Evolutionary conservation across 2,329 filamentous ascomycete genomes (phyloP).

Genomic region (Rutstroemia sp.): DNA sequence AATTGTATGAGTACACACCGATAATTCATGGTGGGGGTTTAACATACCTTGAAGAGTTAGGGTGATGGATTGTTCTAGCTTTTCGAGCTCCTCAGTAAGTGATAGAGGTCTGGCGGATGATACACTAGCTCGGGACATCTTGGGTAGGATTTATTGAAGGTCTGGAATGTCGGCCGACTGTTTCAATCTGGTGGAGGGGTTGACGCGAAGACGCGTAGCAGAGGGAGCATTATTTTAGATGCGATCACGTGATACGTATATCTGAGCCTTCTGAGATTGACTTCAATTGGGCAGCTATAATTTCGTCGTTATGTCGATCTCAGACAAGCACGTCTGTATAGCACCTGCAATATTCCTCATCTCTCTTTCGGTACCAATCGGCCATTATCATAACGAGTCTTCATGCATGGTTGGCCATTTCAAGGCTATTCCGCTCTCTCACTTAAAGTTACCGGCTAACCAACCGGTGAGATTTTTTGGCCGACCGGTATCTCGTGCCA

Average conservation of each 20-base stretch:
- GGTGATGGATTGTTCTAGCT: conserved; percentile 92
- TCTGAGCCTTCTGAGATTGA: too few species aligned
- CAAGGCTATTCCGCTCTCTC: too few species aligned
- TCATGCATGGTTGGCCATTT: too few species aligned
- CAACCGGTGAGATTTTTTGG: too few species aligned
- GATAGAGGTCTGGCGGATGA: conserved; percentile 54
- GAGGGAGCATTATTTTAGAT: background rate
- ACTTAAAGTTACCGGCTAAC: too few species aligned
- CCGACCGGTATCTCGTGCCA: too few species aligned
- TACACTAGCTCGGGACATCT: conserved; percentile 24
- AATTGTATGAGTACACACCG: conserved; percentile 8
- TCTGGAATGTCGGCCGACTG: background rate
- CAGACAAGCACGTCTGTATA: too few species aligned
- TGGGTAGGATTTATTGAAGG: background rate
- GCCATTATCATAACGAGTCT: too few species aligned
- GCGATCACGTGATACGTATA: background rate
- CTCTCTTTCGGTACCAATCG: too few species aligned
- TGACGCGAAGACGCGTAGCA: conserved; percentile 1
- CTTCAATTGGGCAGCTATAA: too few species aligned
- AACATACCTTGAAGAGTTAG: conserved; percentile 77
- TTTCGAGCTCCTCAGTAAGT: conserved; percentile 91
- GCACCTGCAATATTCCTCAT: too few species aligned
- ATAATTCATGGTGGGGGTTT: background rate
- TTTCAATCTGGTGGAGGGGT: background rate
- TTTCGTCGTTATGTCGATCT: too few species aligned